Base-by-base conservation (phyloP, 805 yeast genomes). In the Priceomyces medius region DNA sequence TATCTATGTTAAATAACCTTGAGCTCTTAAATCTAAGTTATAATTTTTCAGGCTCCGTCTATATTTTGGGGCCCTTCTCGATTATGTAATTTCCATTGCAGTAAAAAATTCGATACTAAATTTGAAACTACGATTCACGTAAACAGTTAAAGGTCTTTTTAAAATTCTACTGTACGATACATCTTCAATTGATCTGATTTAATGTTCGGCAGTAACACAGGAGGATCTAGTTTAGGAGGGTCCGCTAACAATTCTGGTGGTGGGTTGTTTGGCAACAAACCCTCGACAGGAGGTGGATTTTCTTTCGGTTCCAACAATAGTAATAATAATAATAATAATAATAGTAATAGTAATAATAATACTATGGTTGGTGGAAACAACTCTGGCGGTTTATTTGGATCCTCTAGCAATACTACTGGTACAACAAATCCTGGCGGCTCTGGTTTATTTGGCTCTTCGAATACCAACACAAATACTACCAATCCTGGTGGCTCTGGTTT, bases 311-410 rank as follows among this genome's bases (percentile, higher is more conserved):
- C 33, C 31, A n/a, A 12, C 37, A 34, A 34, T n/a, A 34, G n/a
- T 38, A 36, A 31, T 31, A 29, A 38, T 20, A 28, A 38, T 14
- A 33, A 45, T 3, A 32, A 31, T 19, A 23, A 20, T 26, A 21
- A 24, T 13, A 37, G 20, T 20, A 35, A 45, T 18, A 40, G 16
- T 19, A 32, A 27, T 27, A 5, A 13, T 8, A 27, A 27, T 27
- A 8, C 31, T 8, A 27, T n/a, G n/a, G 8, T 4, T 16, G n/a
- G n/a, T n/a, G n/a, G n/a, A n/a, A n/a, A n/a, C n/a, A 27, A 10
- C 23, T 17, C 43, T 21, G 50, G 51, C 7, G 54, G 56, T 3
- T 37, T 44, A 7, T 50, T 42, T 45, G 46, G 46, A 12, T 38
- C 46, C 13, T 16, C 34, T 20, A 40, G 14, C 10, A 43, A 43